Conservation (phyloP, 1,284 basidiomycete genomes). For the Trichosporon coremiiforme region DNA sequence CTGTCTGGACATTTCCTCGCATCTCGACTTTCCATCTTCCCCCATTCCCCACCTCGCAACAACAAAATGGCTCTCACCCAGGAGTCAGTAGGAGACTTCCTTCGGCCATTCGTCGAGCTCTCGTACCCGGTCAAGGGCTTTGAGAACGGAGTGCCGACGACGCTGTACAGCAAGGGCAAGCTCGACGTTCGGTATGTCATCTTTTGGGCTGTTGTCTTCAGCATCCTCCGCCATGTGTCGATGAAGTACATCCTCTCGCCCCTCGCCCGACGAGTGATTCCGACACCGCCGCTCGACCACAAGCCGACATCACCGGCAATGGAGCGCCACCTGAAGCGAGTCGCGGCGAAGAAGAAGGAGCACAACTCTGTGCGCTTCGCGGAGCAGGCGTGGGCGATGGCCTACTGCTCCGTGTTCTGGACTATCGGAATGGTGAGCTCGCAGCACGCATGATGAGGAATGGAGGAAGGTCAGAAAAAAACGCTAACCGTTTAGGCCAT, state of each 20-base stretch:
- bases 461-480: background rate
- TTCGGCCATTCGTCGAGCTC: conserved; percentile 69
- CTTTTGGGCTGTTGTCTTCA: conserved; percentile 74
- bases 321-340: conserved; percentile 20
- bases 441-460: background rate
- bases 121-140: conserved; percentile 68
- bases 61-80: conserved; percentile 6
- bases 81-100: conserved; percentile 13
- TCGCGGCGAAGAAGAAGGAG: conserved; percentile 54
- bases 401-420: conserved; percentile 79
- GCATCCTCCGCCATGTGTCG: conserved; percentile 71
- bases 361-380: conserved; percentile 82
- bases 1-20: background rate
- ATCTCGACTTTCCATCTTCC: conserved; percentile 11
- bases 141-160: conserved; percentile 24
- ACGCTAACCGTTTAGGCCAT: conserved; percentile 65
- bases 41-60: background rate
- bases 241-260: conserved; percentile 75
- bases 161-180: conserved; percentile 65
- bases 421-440: conserved; percentile 76
- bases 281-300: conserved; percentile 6
- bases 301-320: conserved; percentile 18
- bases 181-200: conserved; percentile 73
- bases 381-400: conserved; percentile 87
- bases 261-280: conserved; percentile 21